Conservation (phyloP, 1,139 yeast genomes). For the Keqinozyma sinolaborantium region DNA sequence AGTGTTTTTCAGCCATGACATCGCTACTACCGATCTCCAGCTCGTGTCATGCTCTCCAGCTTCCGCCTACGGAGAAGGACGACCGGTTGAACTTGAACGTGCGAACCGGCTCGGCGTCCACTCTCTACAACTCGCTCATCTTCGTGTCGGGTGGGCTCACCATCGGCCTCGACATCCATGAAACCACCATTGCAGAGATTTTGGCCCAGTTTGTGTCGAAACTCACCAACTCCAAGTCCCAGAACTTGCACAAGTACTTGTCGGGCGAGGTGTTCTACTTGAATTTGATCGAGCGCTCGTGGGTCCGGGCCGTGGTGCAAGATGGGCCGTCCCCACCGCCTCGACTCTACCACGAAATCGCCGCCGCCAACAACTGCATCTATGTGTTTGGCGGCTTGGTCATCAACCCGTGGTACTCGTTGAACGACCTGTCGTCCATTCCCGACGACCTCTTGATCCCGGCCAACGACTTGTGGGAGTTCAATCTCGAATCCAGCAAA, state of each 20-base stretch:
- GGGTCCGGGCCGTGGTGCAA: constrained; percentile 39
- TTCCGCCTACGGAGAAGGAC: constrained; percentile 47
- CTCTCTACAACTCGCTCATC: constrained; percentile 54
- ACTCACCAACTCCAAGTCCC: constrained; percentile 22
- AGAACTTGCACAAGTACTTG: constrained; percentile 39
- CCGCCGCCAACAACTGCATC: constrained; percentile 44
- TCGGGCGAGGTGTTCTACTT: constrained; percentile 56
- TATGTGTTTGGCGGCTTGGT: constrained; percentile 64
- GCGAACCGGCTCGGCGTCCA: constrained; percentile 65
- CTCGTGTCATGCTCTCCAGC: constrained; percentile 42
- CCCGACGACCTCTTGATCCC: constrained; percentile 32
- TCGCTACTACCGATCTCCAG: constrained; percentile 39
- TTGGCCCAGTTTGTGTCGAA: constrained; percentile 23
- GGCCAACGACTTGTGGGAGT: constrained; percentile 65
- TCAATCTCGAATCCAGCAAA: constrained; percentile 43
- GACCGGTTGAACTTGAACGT: constrained; percentile 49
- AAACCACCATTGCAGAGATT: constrained; percentile 31
- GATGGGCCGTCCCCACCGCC: constrained; percentile 36
- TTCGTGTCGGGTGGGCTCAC: constrained; percentile 70
- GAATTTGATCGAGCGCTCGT: constrained; percentile 52
- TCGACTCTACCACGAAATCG: constrained; percentile 57
- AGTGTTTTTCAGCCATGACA: constrained; percentile 4
- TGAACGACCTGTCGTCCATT: constrained; percentile 6
- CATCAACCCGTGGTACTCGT: constrained; percentile 11
- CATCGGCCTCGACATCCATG: constrained; percentile 48